Base-by-base conservation (phyloP, 352 stramenopile species). In the Phytophthora lateralis region DNA sequence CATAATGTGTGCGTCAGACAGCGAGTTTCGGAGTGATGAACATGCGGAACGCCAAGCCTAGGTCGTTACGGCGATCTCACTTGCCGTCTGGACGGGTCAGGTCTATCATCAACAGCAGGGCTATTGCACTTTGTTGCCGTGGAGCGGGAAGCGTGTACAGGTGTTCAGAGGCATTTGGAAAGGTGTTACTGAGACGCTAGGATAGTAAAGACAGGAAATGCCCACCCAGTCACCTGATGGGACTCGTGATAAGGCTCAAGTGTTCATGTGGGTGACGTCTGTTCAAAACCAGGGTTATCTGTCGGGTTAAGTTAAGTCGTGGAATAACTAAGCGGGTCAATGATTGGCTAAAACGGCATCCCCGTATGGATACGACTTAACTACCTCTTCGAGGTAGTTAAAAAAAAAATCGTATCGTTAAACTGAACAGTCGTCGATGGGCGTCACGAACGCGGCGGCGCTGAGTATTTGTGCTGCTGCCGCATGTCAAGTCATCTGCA, bases 1-100 rank as follows among this genome's bases (percentile, higher is more conserved):
- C 59, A 66, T 62, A 12, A 30, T 26, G n/a, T 45, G 42, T 20
- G 34, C 49, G 42, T 60, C 34, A 54, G 57, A 39, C 9, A 20
- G 59, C 43, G 37, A 18, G 18, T 45, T 3, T 27, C n/a, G 7
- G 18, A 45, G 17, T 45, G 39, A 17, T 10, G 35, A 20, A 20
- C 14, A 20, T 20, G n/a, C n/a, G 17, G 35, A 14, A 18, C 0
- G 15, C 12, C 14, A 15, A 15, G 32, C 9, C 14, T n/a, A 15
- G 32, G 1, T 38, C 10, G 32, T 24, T 37, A 37, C 32, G 3
- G 14, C 32, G 17, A 41, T 42, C 37, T 12, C n/a, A 42, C 6
- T 21, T 42, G 37, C 37, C 37, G 15, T 18, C n/a, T 26, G 39
- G 39, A 43, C 15, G 14, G 15, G 4, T 10, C 35, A 17, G 15